Base-by-base conservation (phyloP, 495 filamentous ascomycete species). In the Durotheca rogersii region DNA sequence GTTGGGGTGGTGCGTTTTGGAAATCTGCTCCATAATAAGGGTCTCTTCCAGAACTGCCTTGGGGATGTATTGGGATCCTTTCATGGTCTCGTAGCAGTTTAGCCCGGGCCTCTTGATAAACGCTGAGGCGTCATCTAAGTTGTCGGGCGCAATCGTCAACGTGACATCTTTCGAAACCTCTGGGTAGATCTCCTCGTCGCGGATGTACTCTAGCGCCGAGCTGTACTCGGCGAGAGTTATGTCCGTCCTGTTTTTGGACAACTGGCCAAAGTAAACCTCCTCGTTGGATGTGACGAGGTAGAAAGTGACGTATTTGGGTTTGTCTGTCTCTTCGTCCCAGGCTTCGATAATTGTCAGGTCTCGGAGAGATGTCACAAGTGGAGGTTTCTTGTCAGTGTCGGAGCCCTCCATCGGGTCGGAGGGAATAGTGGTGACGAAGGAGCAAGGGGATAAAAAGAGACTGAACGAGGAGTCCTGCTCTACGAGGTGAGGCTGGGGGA, bases 151-250 rank as follows among this genome's bases (percentile, higher is more conserved):
- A 6, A 60, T 47, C 16, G 39, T 57, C 4, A 64, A 19, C 6
- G 18, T 10, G 1, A 18, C 6, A 17, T 48, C 37, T 3, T 25
- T 14, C 20, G 56, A 48, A 11, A 45, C 7, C 2, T 15, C 20
- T 10, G 60, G 52, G 35, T 57, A 64, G 30, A 54, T 51, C 38
- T 60, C 52, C 4, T 30, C 31, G 31, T 63, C 60, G 1, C n/a
- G 12, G 25, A 63, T 40, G n/a, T 29, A 27, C 6, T 56, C 20
- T 9, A 63, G 47, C 1, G 52, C 51, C 1, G 42, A 31, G 30
- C 32, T 32, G 32, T 39, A 60, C 30, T 63, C 48, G 0, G 12
- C 39, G 9, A 63, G 31, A 7, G 32, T 12, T 7, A 52, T 16
- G 5, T 62, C 50, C 27, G 12, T 40, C 35, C 47, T 59, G 7